A percentile compares a stretch with the other conserved stretches of the same genome.
phyloP scores from a whole-genome alignment of 768 basidiomycete species.

The Collybiopsis confluens region DNA sequence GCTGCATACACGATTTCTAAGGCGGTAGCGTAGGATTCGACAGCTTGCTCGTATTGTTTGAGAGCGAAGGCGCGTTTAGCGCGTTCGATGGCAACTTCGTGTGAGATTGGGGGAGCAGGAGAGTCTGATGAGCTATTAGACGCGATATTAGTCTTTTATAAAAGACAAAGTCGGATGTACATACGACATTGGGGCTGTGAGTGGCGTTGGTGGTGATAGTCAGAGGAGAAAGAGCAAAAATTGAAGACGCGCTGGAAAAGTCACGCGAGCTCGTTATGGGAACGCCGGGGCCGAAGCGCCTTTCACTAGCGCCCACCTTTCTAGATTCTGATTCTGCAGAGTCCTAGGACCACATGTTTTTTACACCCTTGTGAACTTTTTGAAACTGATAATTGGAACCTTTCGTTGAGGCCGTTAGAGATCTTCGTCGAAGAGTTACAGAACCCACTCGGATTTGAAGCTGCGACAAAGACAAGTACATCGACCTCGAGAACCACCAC shows the following conservation, averaged over 20 bases:
- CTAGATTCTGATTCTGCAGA: too few relatives aligned
- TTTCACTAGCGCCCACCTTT: too few relatives aligned
- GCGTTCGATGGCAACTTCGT: constrained; percentile 66
- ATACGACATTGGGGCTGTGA: constrained; percentile 2
- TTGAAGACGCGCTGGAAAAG: not conserved
- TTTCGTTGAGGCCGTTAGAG: too few relatives aligned
- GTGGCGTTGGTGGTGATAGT: not conserved
- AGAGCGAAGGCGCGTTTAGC: constrained; percentile 88
- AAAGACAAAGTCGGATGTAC: not conserved
- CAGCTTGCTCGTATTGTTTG: constrained; percentile 80
- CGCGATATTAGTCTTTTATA: not conserved
- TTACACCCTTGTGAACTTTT: too few relatives aligned
- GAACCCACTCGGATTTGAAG: too few relatives aligned
- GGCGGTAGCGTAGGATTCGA: constrained; percentile 79
- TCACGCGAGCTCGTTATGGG: not conserved
- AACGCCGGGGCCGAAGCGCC: too few relatives aligned
- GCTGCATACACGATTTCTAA: constrained; percentile 77
- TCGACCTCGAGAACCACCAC: too few relatives aligned
- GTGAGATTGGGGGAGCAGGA: constrained; percentile 16
- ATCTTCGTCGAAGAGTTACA: too few relatives aligned
- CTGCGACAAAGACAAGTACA: too few relatives aligned
- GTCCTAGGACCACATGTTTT: too few relatives aligned
- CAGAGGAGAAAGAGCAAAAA: not conserved
- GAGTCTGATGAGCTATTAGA: not conserved
- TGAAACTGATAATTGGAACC: too few relatives aligned